These are phyloP conservation scores for Prunus campanulata DNA, from an alignment of 306 rosid species.

Conservation along the genomic window DNA sequence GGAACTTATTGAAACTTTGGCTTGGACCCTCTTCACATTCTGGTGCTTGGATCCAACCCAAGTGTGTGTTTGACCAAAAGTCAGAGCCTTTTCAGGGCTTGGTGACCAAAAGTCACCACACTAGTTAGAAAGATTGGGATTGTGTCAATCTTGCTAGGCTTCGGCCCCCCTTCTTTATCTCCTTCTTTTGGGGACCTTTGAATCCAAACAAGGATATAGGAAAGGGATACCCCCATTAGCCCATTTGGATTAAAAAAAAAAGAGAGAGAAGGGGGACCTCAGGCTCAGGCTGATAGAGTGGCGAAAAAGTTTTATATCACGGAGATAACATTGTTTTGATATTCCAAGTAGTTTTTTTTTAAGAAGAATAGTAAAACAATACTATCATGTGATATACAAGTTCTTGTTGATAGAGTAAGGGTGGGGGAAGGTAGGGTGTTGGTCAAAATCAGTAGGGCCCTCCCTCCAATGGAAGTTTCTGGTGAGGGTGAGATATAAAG, in stretches of 20 bases:
- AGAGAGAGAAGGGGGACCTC: not conserved
- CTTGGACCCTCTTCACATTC: too few relatives aligned
- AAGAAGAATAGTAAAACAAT: too few relatives aligned
- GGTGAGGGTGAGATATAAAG: not conserved
- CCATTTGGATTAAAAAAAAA: not conserved
- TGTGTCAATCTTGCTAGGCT: not conserved
- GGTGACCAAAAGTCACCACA: not conserved
- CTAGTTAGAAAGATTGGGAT: not conserved
- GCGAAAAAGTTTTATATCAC: too few relatives aligned
- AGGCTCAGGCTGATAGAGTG: not conserved
- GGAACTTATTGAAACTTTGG: not conserved
- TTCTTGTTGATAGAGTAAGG: too few relatives aligned
- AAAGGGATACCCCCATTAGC: not conserved
- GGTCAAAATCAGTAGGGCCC: not conserved
- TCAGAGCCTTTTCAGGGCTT: not conserved
- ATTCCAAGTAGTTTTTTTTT: too few relatives aligned
- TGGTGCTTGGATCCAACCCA: not conserved
- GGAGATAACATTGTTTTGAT: too few relatives aligned
- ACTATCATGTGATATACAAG: too few relatives aligned
- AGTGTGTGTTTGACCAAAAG: not conserved
- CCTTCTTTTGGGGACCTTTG: not conserved
- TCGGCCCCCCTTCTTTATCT: not conserved
- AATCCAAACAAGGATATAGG: not conserved
- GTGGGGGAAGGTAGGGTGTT: not conserved
- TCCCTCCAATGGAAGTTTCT: not conserved